Evolutionary conservation across 75 land plant species (phyloP), one percentile per base, ranked within the genome.

Genomic region (Cryptomeria japonica): DNA sequence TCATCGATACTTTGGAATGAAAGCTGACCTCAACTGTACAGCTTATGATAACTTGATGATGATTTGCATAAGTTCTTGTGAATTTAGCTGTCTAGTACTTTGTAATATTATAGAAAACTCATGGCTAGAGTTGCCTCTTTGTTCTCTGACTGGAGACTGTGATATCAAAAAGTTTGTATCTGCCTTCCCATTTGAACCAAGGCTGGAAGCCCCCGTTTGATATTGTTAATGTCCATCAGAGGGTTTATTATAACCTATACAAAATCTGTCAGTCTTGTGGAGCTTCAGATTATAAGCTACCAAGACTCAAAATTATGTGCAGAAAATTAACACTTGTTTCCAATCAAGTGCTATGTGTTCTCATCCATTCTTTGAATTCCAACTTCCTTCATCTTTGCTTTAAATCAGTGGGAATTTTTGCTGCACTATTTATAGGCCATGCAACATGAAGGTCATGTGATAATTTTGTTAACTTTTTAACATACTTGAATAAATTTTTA

Each of bases 181-280:
- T 87, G 93, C 91, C 36, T 92, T 92, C 84, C 87, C 91, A 3
- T 92, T 93, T 89, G 92, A 93, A 86, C 94, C 94, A 44, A 93
- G 93, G 83, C 84, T 93, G 56, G 94, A 93, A 68, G 92, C 88
- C 88, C 85, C 53, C 87, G 91, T 91, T 34, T 93, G 88, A 46
- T 82, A 82, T 42, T 82, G 84, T 44, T 82, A 28, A 51, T 28
- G 22, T 42, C 84, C 31, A 82, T 82, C 46, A 18, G 47, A 82
- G 32, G 51, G 51, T 28, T 82, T 44, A 82, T 46, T 82, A 1
- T 12, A 38, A 11, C 39, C 25, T 11, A 44, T 75, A 44, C 31
- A 80, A 41, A 49, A 80, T 42, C 28, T 80, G 44, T 80, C 83
- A 82, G 13, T 28, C 49, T 16, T 44, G 46, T 44, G 84, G 28